Base-by-base conservation (phyloP, 1,139 yeast species). In the Trichomonascaceae sp. region DNA sequence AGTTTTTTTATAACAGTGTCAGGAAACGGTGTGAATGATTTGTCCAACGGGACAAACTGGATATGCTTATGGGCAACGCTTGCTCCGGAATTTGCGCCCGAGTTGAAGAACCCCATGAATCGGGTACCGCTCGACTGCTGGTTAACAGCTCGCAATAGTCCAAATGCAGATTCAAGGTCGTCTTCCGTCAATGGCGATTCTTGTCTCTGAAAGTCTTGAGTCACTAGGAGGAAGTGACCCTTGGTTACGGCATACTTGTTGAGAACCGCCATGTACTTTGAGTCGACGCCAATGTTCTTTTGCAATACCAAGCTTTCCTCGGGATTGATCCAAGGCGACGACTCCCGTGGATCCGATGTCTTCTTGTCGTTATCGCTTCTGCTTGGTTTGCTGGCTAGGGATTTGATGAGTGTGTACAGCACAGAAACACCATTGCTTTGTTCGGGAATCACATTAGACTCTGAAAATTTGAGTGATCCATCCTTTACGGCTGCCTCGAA, bases 21-120 rank as follows among this genome's bases (percentile, higher is more conserved):
- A 27, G 85, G 81, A 52, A 69, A 77, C 3, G 82, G 69, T 1
- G 52, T 55, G 50, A 74, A 76, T 25, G 65, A 57, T 13, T 38
- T 41, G 8, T 57, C 54, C 29, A 81, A 59, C 25, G 74, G 67
- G 67, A 89, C 63, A 54, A 87, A 76, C 56, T 89, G 98, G 40
- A 87, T 57, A 58, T 89, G 98, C 49, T 82, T 82, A 59, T 89
- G 98, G 32, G 84, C 78, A 48, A 85, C 92, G 0, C 95, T 82
- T 5, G 95, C 94, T 1, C 97, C 98, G 44, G 93, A 76, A 46
- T 74, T 67, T 17, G 74, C 73, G 3, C 97, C 97, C 51, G 85
- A 76, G 54, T 89, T 89, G 65, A 73, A 89, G 56, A 89, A 87
- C 0, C 84, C 89, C 55, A 87, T 65, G 67, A 68, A 70, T 41